Evolutionary conservation across 805 yeast species (phyloP).

Genomic region (Zygosaccharomyces rouxii): DNA sequence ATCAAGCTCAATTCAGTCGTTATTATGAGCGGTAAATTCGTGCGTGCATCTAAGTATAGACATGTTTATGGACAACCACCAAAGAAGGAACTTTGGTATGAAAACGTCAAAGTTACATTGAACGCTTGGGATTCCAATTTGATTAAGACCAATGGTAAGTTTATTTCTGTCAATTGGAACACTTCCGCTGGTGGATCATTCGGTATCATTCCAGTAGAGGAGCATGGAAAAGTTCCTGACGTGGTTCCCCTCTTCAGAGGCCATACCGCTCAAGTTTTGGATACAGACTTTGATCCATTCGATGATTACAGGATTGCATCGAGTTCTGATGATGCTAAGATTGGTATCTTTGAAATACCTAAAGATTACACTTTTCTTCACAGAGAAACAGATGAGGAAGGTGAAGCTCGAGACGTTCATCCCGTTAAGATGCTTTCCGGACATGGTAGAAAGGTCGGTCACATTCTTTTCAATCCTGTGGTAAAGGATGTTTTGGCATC

Average conservation of each 20-base stretch:
- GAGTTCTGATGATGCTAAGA: conserved; percentile 75
- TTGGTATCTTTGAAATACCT: conserved; percentile 86
- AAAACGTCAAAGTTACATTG: conserved; percentile 63
- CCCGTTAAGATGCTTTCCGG: conserved; percentile 73
- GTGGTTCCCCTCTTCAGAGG: conserved; percentile 91
- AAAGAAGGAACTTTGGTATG: conserved; percentile 45
- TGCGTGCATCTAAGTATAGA: conserved; percentile 94
- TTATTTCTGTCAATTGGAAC: conserved; percentile 84
- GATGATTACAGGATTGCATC: conserved; percentile 70
- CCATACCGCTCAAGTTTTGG: conserved; percentile 91
- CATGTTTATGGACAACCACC: conserved; percentile 92
- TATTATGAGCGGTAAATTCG: conserved; percentile 71
- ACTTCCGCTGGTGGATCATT: conserved; percentile 97
- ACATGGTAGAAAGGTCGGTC: conserved; percentile 94
- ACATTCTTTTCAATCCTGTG: conserved; percentile 81
- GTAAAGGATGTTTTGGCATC: conserved; percentile 86
- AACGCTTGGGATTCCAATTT: conserved; percentile 97
- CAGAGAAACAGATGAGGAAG: conserved; percentile 49
- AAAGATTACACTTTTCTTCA: conserved; percentile 64
- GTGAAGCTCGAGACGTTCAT: conserved; percentile 58
- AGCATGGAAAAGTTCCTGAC: conserved; percentile 91
- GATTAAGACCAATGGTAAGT: conserved; percentile 81
- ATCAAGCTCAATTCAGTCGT: not conserved
- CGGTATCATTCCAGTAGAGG: conserved; percentile 82
- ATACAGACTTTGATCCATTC: conserved; percentile 94